These are phyloP conservation scores for Ilyonectria mors-panacis DNA, from an alignment of 2,329 filamentous ascomycete genomes.

Conservation along the genomic window DNA sequence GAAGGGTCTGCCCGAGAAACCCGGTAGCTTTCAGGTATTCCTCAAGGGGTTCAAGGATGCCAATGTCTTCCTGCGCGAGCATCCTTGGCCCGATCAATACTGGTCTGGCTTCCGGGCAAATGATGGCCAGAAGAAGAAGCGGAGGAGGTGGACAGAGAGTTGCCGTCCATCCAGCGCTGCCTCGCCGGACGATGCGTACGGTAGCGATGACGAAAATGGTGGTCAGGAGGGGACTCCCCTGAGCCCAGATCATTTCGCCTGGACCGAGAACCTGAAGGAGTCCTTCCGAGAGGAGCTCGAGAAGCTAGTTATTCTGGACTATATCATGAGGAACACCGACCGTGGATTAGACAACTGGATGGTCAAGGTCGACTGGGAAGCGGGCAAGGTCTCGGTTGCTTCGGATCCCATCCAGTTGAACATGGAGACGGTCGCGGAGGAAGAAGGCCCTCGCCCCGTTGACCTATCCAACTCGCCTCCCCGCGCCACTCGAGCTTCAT, in stretches of 20 bases:
- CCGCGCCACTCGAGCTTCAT: constrained; percentile 61
- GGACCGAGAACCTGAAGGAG: constrained; percentile 91
- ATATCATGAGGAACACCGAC: constrained; percentile 99
- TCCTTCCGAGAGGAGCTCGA: constrained; percentile 95
- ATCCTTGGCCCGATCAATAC: constrained; percentile 97
- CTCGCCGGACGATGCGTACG: constrained; percentile 74
- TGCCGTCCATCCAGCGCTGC: constrained; percentile 75
- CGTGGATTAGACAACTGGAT: constrained; percentile 99
- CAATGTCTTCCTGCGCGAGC: constrained; percentile 92
- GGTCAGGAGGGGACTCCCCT: constrained; percentile 67
- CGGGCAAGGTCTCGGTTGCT: constrained; percentile 85
- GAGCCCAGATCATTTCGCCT: constrained; percentile 75
- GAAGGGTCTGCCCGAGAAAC: constrained; percentile 89
- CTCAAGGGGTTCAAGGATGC: constrained; percentile 97
- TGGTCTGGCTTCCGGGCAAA: constrained; percentile 78
- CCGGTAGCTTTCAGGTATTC: constrained; percentile 97
- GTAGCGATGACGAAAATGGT: constrained; percentile 71
- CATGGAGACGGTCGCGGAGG: constrained; percentile 64
- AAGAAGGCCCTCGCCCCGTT: constrained; percentile 73
- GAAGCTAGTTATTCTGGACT: constrained; percentile 96
- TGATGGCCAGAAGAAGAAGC: constrained; percentile 75
- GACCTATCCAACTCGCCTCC: constrained; percentile 61
- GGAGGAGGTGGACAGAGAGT: constrained; percentile 79
- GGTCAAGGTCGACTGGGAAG: constrained; percentile 94
- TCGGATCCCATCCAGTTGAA: constrained; percentile 83